Conservation (phyloP, 345 rosid genomes). For the Populus nigra region DNA sequence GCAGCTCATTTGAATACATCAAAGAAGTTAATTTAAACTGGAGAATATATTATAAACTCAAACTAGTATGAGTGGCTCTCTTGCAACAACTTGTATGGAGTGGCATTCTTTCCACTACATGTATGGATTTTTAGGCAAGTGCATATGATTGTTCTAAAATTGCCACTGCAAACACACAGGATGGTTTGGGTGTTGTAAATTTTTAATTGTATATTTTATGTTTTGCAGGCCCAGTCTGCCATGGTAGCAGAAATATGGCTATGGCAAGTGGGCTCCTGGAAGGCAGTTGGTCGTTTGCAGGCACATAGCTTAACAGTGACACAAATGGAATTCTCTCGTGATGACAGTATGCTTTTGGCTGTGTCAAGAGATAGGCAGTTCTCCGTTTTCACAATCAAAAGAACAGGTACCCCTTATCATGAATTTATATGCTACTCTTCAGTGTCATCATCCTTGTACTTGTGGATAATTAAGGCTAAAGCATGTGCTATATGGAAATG, state of each 20-base stretch:
- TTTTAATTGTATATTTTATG: conserved; percentile 1
- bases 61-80: neutral
- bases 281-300: conserved; percentile 74
- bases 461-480: neutral
- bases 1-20: neutral
- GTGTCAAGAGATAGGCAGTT: conserved; percentile 96
- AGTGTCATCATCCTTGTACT: neutral
- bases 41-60: neutral
- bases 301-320: conserved; percentile 95
- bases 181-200: neutral
- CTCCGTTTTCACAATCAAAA: conserved; percentile 65
- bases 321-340: conserved; percentile 77
- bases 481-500: neutral
- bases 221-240: conserved; percentile 74
- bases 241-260: conserved; percentile 87
- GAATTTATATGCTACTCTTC: neutral
- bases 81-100: neutral
- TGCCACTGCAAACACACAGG: neutral
- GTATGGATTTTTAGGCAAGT: neutral
- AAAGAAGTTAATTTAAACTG: neutral
- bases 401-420: conserved; percentile 43
- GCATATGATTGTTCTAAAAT: neutral
- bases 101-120: neutral
- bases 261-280: conserved; percentile 97
- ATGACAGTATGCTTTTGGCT: conserved; percentile 69